Evolutionary conservation across 352 stramenopile genomes (phyloP), one percentile per base, ranked within the genome.

Genomic region (Phytophthora parvispora): DNA sequence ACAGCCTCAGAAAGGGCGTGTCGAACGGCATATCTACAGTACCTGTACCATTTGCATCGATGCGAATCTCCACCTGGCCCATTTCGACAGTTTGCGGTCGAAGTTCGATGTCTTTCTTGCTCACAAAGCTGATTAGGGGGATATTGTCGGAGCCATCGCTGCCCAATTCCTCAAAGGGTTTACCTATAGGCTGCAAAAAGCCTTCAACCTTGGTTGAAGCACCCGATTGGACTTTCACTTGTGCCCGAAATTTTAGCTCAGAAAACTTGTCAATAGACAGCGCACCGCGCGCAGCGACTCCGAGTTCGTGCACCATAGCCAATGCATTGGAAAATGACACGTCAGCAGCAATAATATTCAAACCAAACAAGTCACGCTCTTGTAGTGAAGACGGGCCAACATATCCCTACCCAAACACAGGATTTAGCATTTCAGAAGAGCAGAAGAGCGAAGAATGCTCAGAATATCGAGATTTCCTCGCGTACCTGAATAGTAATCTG

Each of bases 231-330:
- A 83, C 69, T 32, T 60, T 60, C 13, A 92, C 42, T 49, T 65
- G 53, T 13, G 49, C 42, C 25, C 60, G 76, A 59, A 94, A 93
- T 48, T 92, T 88, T n/a, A 89, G 55, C 16, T 85, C 77, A 1
- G 87, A 89, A 64, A 86, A 95, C 49, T 90, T 89, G 57, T 95
- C 87, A 52, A 95, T 69, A 2, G 69, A 64, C 22, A 86, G 50
- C 6, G 48, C 58, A 28, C 76, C 74, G 9, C 57, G 47, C 43
- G 80, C 77, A 42, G 60, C 38, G 8, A 87, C 53, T 27, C 77
- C 58, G 8, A 90, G 71, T 15, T 72, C 55, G 13, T 81, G 60
- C 4, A 83, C 71, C 59, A 90, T 71, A 16, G 74, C 53, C 22
- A 89, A 61, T 45, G 76, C 78, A 69, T 90, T 85, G 1, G 78